phyloP scores from a whole-genome alignment of 257 asterid genomes.

The Parsonsia alboflavescens region DNA sequence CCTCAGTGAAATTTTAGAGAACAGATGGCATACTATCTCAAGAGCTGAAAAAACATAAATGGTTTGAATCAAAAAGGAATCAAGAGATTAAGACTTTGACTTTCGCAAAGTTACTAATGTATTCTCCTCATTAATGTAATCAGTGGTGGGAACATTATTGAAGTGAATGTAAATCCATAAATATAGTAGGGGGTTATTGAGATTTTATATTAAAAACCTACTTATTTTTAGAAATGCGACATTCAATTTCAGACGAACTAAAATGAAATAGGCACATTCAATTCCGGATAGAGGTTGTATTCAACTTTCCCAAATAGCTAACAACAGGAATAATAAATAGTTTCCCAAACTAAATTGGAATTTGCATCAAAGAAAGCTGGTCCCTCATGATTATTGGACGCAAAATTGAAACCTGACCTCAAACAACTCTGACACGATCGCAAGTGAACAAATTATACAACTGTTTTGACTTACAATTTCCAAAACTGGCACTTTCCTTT shows the following conservation, averaged over 20 bases:
- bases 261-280: no score
- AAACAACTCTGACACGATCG: neutral
- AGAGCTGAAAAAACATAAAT: neutral
- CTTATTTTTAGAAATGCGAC: no score
- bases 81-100: neutral
- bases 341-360: neutral
- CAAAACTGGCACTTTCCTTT: neutral
- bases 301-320: conserved; percentile 3
- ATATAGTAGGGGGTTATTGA: no score
- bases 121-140: no score
- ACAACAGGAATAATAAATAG: neutral
- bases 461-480: neutral
- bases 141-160: no score
- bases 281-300: no score
- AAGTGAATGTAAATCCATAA: no score
- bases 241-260: no score
- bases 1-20: neutral
- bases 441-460: neutral
- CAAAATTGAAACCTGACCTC: neutral
- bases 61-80: neutral
- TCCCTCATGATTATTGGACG: neutral
- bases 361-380: neutral
- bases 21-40: neutral
- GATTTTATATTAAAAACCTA: no score
- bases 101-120: no score